Base-by-base conservation (phyloP, 345 rosid genomes). In the Citrus unshiu region DNA sequence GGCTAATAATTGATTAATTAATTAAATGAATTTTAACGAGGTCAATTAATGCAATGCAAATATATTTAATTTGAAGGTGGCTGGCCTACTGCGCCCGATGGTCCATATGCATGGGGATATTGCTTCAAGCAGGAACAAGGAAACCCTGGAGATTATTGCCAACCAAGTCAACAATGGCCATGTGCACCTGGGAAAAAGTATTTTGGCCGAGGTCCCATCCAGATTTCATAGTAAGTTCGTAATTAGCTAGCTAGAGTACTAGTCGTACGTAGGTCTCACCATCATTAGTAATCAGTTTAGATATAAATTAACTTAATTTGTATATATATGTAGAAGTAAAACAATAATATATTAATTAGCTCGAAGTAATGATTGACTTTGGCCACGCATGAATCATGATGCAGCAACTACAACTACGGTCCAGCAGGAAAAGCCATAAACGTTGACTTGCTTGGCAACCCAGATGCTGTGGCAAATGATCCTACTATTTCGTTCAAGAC, bases 191-290 rank as follows among this genome's bases (percentile, higher is more conserved):
- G 87, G 25, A 75, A 72, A 69, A 58, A 84, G 58, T 84, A 81
- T 30, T 84, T 51, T 46, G 87, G 84, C 30, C 87, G 87, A 7
- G 87, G 83, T 24, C 85, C 87, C 43, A 85, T 79, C 27, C 85
- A 82, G 78, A 70, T 82, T 39, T 12, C 85, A 18, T 40, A 85
- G 85, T 82, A 79, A 85, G 84, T 75, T 16, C 18, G 18, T 46
- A 13, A 46, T 46, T 46, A 46, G 51, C 51, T 3, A 13, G 51
- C 51, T 46, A 13, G 51, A 46, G 16, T 0, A 12, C 51, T 46
- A 46, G 51, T 46, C 51, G 51, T 46, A 12, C 51, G 51, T 46
- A 46, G 51, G 1, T 13, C 18, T 46, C 18, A 46, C 18, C 4
- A 46, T 46, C 51, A 46, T 46, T 46, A 46, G 18, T 13, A 46